Evolutionary conservation across 306 rosid species (phyloP).

Genomic region (Pyrus bretschneideri): DNA sequence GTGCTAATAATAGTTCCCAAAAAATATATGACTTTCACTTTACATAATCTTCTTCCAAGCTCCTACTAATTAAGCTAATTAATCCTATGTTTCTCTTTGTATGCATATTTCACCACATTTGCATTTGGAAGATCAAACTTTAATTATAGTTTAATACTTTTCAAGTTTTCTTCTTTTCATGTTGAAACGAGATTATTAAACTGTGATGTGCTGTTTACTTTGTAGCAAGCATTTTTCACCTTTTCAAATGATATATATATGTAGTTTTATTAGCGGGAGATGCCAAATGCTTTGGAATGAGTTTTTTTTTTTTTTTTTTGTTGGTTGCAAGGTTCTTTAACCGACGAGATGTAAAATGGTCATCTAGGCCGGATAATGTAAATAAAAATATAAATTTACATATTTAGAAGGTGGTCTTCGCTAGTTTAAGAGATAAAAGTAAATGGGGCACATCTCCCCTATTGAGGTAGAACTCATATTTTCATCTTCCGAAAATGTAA

Average conservation of each 20-base stretch:
- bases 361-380: too few relatives aligned
- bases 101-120: constrained; percentile 1
- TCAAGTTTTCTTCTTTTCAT: not conserved
- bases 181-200: not conserved
- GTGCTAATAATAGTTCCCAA: too few relatives aligned
- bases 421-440: too few relatives aligned
- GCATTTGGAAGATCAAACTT: constrained; percentile 5
- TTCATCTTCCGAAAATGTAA: not conserved
- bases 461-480: not conserved
- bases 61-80: not conserved
- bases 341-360: too few relatives aligned
- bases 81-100: not conserved
- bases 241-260: not conserved
- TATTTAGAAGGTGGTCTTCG: too few relatives aligned
- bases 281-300: not conserved
- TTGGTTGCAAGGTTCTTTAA: not conserved
- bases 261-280: not conserved
- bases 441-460: too few relatives aligned
- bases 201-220: constrained; percentile 1
- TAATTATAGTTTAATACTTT: not conserved
- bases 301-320: not conserved
- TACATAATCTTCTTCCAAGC: not conserved
- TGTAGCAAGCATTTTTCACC: not conserved
- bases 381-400: too few relatives aligned
- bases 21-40: not conserved